Conservation (phyloP, 2,329 filamentous ascomycete genomes). For the Colletotrichum karsti region DNA sequence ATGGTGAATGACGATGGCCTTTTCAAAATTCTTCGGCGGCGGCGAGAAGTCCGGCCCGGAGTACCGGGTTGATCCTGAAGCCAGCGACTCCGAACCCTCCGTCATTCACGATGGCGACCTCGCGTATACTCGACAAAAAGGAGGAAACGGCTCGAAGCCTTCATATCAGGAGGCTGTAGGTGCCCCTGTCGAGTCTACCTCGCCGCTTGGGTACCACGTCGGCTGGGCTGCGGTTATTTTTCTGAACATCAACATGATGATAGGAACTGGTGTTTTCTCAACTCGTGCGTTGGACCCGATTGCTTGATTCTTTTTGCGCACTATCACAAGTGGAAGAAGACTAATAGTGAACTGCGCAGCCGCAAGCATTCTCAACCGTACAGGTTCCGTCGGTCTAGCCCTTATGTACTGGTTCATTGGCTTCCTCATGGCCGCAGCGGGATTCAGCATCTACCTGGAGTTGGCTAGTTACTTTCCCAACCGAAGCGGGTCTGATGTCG, state of each 20-base stretch:
- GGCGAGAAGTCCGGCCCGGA: constrained; percentile 5
- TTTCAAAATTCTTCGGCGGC: constrained; percentile 17
- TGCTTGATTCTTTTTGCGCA: no score
- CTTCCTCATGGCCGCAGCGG: constrained; percentile 63
- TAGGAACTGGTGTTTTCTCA: constrained; percentile 71
- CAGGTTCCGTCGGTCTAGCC: constrained; percentile 69
- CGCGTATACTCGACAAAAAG: constrained; percentile 49
- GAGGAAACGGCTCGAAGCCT: constrained; percentile 56
- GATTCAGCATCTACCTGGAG: constrained; percentile 69
- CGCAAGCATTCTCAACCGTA: constrained; percentile 63
- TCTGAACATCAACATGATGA: constrained; percentile 69
- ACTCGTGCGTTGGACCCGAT: constrained; percentile 67
- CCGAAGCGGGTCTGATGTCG: constrained; percentile 71
- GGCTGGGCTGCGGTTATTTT: constrained; percentile 65
- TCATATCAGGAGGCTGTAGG: constrained; percentile 69
- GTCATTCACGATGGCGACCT: constrained; percentile 48
- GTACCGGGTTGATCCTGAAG: constrained; percentile 4
- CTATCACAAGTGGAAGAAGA: neutral
- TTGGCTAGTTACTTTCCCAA: constrained; percentile 72
- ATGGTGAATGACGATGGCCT: constrained; percentile 6
- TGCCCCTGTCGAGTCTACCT: constrained; percentile 66
- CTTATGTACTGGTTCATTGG: constrained; percentile 74
- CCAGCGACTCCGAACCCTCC: constrained; percentile 35
- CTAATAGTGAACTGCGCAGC: constrained; percentile 44
- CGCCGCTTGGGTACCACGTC: constrained; percentile 68